These are phyloP conservation scores for Hypoxylon subgilvum DNA, from an alignment of 495 filamentous ascomycete species.

Conservation along the genomic window DNA sequence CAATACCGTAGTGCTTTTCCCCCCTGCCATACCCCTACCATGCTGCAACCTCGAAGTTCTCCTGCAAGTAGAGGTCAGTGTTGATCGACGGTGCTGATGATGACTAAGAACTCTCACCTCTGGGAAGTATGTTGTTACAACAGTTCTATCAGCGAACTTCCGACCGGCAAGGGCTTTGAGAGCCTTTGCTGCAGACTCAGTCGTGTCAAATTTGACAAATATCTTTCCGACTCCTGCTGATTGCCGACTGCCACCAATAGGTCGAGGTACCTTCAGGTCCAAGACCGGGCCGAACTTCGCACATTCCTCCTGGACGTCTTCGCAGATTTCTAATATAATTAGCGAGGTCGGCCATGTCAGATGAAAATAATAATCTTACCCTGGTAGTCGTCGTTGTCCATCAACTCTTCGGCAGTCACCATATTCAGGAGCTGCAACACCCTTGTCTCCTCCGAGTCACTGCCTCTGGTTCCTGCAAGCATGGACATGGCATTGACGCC, in stretches of 20 bases:
- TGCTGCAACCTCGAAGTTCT: constrained; percentile 78
- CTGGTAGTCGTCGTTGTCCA: constrained; percentile 93
- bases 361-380: constrained; percentile 57
- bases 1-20: neutral
- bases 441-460: constrained; percentile 73
- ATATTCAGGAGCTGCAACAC: constrained; percentile 95
- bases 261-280: constrained; percentile 88
- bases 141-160: constrained; percentile 93
- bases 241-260: constrained; percentile 77
- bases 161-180: constrained; percentile 85
- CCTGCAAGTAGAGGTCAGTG: constrained; percentile 52
- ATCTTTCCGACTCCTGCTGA: constrained; percentile 96
- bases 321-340: constrained; percentile 77
- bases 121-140: constrained; percentile 93
- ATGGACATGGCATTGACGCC: constrained; percentile 98
- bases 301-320: constrained; percentile 92
- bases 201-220: constrained; percentile 86
- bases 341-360: constrained; percentile 11
- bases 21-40: no score
- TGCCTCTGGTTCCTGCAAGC: constrained; percentile 86
- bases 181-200: constrained; percentile 81
- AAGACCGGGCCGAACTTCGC: constrained; percentile 83
- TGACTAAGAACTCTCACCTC: constrained; percentile 68
- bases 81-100: neutral
- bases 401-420: constrained; percentile 94